Evolutionary conservation across 331 rosid genomes (phyloP), one percentile per base, ranked within the genome.

Genomic region (Quercus tomentella): DNA sequence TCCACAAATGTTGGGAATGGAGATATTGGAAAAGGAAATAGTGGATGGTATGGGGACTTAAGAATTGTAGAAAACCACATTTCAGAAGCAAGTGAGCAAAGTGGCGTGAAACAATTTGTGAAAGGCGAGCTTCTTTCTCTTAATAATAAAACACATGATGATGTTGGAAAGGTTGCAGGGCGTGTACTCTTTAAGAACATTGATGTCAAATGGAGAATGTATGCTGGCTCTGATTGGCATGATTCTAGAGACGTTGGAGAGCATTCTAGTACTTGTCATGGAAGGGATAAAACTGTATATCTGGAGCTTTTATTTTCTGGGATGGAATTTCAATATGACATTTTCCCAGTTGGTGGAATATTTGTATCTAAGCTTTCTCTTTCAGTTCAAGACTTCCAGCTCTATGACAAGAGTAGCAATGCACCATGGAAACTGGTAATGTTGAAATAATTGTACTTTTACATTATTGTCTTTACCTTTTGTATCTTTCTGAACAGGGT

Each of bases 351-450:
- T 70, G 98, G 99, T 77, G 96, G 92, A 78, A 80, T 87, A 76
- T 80, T 74, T 80, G 89, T 85, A 54, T 95, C 99, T 21, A 91
- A 84, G 84, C 92, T 93, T 70, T 87, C 88, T 65, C 89, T 95
- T 68, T 90, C 96, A 5, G 91, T 93, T 81, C 92, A 83, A 87
- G 94, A 95, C 88, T 86, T 93, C 77, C 87, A 79, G 83, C 87
- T 95, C 60, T 86, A 83, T 85, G 99, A 95, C 87, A 72, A 60
- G 73, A 93, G 99, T 86, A 84, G 78, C 78, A 88, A 87, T 79
- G 99, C 98, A 74, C 98, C 98, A 56, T 95, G 99, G 99, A 91
- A 76, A 78, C 91, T 87, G 98, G 99, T 95, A 93, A 35, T 70
- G 62, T 61, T 67, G 49, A 55, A 56, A 43, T 56, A 80, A 61